These are phyloP conservation scores for Aspergillus quadricinctus DNA, from an alignment of 2,329 filamentous ascomycete species.

Conservation along the genomic window DNA sequence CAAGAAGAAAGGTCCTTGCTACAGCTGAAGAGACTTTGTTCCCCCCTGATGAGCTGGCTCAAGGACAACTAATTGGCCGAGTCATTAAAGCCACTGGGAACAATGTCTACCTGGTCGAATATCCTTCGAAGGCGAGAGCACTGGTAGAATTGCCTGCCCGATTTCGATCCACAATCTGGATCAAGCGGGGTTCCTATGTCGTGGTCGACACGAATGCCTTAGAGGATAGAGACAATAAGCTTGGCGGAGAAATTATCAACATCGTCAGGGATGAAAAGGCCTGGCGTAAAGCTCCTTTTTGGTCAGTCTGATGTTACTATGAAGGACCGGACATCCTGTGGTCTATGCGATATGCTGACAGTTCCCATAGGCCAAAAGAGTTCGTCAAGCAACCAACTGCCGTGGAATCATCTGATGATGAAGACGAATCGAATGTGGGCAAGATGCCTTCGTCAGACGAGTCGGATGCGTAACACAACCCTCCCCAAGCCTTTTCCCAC, in stretches of 20 bases:
- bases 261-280: slow-evolving; percentile 85
- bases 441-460: slow-evolving; percentile 81
- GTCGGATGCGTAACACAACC: slow-evolving; percentile 59
- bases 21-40: slow-evolving; percentile 68
- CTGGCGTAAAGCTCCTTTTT: slow-evolving; percentile 87
- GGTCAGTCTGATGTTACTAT: slow-evolving; percentile 49
- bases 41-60: slow-evolving; percentile 51
- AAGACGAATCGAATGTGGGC: slow-evolving; percentile 74
- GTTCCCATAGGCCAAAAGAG: slow-evolving; percentile 65
- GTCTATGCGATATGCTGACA: slow-evolving; percentile 7
- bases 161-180: slow-evolving; percentile 91
- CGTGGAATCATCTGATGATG: slow-evolving; percentile 66
- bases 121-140: slow-evolving; percentile 62
- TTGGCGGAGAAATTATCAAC: slow-evolving; percentile 86
- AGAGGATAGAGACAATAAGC: slow-evolving; percentile 67
- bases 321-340: neutral
- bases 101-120: slow-evolving; percentile 75
- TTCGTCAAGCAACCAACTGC: slow-evolving; percentile 62
- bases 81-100: slow-evolving; percentile 82
- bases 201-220: slow-evolving; percentile 68
- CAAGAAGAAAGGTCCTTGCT: slow-evolving; percentile 72
- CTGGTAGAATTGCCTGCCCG: slow-evolving; percentile 77
- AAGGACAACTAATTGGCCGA: slow-evolving; percentile 64
- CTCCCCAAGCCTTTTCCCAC: neutral
- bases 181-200: slow-evolving; percentile 83